Evolutionary conservation across 768 basidiomycete genomes (phyloP), one percentile per base, ranked within the genome.

Genomic region (Lentinula detonsa): DNA sequence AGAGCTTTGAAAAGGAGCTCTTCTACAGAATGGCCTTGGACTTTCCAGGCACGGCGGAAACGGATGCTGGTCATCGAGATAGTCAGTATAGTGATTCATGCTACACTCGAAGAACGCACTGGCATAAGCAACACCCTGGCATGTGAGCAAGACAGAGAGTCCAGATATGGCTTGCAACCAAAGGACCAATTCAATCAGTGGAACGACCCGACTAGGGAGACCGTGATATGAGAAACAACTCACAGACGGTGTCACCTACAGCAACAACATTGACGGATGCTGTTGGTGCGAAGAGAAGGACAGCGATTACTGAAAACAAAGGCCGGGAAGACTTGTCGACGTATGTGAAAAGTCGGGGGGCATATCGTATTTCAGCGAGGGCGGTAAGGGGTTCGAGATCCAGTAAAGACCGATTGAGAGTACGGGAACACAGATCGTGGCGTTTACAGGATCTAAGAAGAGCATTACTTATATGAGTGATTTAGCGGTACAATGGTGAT

Each of bases 281-380:
- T 15, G 79, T 69, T 13, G 75, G 74, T 42, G 73, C 77, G 45
- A 73, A 78, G 13, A 64, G 48, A 48, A 80, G 64, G 48, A 75
- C 71, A 28, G 69, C 70, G 31, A 77, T 59, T 16, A 80, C 72
- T 9, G 77, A 75, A 64, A 64, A 78, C n/a, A 78, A 69, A 10
- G 79, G 79, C n/a, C 79, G 75, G 54, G 72, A 71, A 9, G 78
- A 78, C 63, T 80, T 80, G 68, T 79, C 78, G 62, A 80, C 76
- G 66, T 78, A 80, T 28, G 72, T 53, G 59, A 80, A 78, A 54
- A 77, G 63, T 49, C 66, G 74, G n/a, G 79, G 79, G 1, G 79
- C 77, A 57, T 77, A 80, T 10, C 79, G 78, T 11, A 77, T 78
- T 65, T 80, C 78, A 18, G 76, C 77, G 43, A 80, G 73, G 13